These are phyloP conservation scores for Stylonectria norvegica DNA, from an alignment of 2,329 filamentous ascomycete genomes.

Conservation along the genomic window DNA sequence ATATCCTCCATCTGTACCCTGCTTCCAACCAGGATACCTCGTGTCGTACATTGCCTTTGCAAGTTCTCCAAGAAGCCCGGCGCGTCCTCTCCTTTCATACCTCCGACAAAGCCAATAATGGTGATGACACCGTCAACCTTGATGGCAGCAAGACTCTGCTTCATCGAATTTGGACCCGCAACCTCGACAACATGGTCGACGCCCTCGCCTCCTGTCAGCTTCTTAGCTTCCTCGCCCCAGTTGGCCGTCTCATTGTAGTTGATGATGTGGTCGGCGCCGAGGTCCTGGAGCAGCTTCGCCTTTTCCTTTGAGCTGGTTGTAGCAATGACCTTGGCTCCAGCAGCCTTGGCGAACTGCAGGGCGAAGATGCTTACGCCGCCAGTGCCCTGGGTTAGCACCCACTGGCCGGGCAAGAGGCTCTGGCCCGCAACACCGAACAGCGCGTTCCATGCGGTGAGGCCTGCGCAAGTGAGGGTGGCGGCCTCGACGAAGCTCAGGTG, in stretches of 20 bases:
- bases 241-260: conserved; percentile 46
- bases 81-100: conserved; percentile 21
- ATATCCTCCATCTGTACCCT: conserved; percentile 50
- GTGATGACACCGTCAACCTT: conserved; percentile 45
- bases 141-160: conserved; percentile 44
- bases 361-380: conserved; percentile 66
- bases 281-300: conserved; percentile 39
- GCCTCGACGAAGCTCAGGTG: conserved; percentile 53
- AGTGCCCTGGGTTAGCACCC: conserved; percentile 66
- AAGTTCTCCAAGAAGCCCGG: conserved; percentile 35
- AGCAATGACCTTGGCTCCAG: conserved; percentile 47
- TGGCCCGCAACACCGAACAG: conserved; percentile 53
- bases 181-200: conserved; percentile 50
- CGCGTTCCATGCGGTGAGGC: conserved; percentile 63
- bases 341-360: conserved; percentile 54
- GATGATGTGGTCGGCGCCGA: conserved; percentile 49
- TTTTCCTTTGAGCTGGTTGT: conserved; percentile 47
- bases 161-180: conserved; percentile 42
- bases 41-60: conserved; percentile 36
- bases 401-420: conserved; percentile 50
- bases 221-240: conserved; percentile 45
- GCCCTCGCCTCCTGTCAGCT: conserved; percentile 41
- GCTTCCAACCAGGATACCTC: conserved; percentile 47
- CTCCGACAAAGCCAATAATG: conserved; percentile 38
- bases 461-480: conserved; percentile 58